phyloP scores from a whole-genome alignment of 2,329 filamentous ascomycete species.

The Pseudohalonectria lignicola region DNA sequence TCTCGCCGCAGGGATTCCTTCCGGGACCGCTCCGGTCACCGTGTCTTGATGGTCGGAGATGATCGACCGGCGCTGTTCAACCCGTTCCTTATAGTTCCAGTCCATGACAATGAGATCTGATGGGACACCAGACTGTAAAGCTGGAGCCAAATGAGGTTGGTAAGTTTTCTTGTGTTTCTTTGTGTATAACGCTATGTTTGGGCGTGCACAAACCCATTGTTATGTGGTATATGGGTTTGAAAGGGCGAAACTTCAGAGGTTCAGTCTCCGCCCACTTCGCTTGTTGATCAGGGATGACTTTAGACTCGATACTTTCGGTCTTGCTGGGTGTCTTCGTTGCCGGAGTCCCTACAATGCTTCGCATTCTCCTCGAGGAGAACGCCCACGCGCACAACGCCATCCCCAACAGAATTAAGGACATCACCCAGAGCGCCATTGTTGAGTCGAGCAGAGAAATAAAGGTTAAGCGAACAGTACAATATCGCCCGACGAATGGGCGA shows the following conservation, averaged over 20 bases:
- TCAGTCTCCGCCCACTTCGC: conserved; percentile 26
- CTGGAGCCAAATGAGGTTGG: conserved; percentile 14
- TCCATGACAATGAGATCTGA: conserved; percentile 44
- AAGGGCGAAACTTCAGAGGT: conserved; percentile 31
- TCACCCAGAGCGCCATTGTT: too few relatives aligned
- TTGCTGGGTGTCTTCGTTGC: too few relatives aligned
- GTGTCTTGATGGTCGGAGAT: conserved; percentile 24
- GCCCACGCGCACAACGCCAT: too few relatives aligned
- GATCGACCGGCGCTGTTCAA: conserved; percentile 25
- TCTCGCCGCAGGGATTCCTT: conserved; percentile 27
- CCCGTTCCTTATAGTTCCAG: conserved; percentile 32
- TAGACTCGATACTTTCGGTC: too few relatives aligned
- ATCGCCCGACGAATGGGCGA: too few relatives aligned
- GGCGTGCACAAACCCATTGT: conserved; percentile 34
- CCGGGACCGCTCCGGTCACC: conserved; percentile 29
- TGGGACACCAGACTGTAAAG: conserved; percentile 26
- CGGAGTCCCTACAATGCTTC: too few relatives aligned
- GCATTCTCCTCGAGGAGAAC: too few relatives aligned
- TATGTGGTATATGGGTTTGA: conserved; percentile 41
- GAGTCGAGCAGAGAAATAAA: too few relatives aligned
- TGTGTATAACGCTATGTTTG: not conserved
- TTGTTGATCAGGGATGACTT: too few relatives aligned
- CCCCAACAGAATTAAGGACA: too few relatives aligned
- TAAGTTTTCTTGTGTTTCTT: not conserved
- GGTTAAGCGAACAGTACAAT: too few relatives aligned